These are phyloP conservation scores for Saccharum officinarum DNA, from an alignment of 176 grass and related monocot genomes.

Conservation along the genomic window DNA sequence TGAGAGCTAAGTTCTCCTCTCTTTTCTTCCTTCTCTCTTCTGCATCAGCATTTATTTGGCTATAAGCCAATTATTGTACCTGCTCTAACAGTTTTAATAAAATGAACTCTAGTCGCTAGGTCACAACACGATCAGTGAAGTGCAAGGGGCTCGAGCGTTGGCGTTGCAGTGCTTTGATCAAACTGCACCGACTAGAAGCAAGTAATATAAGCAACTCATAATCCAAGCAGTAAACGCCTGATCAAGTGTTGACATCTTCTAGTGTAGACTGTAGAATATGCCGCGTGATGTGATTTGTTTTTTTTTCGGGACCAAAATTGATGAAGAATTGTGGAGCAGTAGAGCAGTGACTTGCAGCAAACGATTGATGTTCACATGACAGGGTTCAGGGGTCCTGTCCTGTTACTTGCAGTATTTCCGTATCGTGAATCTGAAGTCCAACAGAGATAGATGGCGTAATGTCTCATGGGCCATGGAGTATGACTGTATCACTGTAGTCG, in stretches of 20 bases:
- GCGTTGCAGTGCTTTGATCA: no score
- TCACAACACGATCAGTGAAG: background rate
- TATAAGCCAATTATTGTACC: no score
- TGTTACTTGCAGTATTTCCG: background rate
- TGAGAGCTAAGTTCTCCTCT: no score
- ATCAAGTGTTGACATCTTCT: background rate
- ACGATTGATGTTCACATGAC: background rate
- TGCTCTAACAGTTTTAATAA: background rate
- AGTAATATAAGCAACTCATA: background rate
- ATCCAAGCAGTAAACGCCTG: background rate
- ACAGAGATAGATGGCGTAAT: background rate
- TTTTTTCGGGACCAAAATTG: background rate
- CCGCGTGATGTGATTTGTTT: background rate
- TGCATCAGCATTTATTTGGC: no score
- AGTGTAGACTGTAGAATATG: background rate
- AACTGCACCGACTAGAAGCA: background rate
- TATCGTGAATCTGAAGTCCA: background rate
- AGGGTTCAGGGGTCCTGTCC: background rate
- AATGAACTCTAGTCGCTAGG: background rate
- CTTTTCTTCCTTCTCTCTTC: no score
- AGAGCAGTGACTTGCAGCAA: background rate
- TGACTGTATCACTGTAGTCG: background rate
- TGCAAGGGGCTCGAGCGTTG: background rate
- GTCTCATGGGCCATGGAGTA: background rate
- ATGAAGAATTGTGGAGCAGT: background rate